Evolutionary conservation across 176 grass and related monocot genomes (phyloP).

Genomic region (Pontederia crassipes): DNA sequence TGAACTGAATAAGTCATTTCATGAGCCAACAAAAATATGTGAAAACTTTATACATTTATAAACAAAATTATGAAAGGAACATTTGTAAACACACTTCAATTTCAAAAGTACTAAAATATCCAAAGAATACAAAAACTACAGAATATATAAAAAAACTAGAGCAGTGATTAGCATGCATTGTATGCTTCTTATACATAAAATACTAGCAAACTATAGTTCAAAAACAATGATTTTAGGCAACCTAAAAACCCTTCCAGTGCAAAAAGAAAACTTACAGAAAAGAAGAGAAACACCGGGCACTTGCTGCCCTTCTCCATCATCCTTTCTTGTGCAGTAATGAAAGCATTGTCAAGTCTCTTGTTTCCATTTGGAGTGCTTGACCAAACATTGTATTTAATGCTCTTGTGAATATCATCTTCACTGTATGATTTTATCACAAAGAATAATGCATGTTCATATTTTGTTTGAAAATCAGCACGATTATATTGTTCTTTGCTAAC

Average conservation of each 20-base stretch:
- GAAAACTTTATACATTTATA: no score
- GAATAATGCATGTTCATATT: constrained; percentile 73
- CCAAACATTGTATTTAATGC: constrained; percentile 96
- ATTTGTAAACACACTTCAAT: no score
- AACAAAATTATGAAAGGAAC: no score
- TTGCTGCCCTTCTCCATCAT: constrained; percentile 48
- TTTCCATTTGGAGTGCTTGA: constrained; percentile 94
- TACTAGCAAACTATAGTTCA: no score
- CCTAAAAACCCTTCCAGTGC: neutral
- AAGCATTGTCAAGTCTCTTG: constrained; percentile 86
- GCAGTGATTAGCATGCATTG: no score
- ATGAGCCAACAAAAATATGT: no score
- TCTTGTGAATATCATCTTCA: constrained; percentile 96
- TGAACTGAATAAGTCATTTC: no score
- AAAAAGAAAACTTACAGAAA: constrained; percentile 64
- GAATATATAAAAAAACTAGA: no score
- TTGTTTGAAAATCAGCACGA: constrained; percentile 58
- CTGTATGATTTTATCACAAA: constrained; percentile 98
- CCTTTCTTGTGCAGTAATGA: constrained; percentile 65
- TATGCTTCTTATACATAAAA: no score
- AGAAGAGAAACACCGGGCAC: constrained; percentile 80
- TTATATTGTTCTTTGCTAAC: constrained; percentile 51
- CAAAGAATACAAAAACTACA: no score
- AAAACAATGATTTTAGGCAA: neutral
- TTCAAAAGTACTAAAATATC: no score